A percentile compares a stretch with the other conserved stretches of the same genome.
Conservation (phyloP, 768 basidiomycete species). For the Mycena crocata region DNA sequence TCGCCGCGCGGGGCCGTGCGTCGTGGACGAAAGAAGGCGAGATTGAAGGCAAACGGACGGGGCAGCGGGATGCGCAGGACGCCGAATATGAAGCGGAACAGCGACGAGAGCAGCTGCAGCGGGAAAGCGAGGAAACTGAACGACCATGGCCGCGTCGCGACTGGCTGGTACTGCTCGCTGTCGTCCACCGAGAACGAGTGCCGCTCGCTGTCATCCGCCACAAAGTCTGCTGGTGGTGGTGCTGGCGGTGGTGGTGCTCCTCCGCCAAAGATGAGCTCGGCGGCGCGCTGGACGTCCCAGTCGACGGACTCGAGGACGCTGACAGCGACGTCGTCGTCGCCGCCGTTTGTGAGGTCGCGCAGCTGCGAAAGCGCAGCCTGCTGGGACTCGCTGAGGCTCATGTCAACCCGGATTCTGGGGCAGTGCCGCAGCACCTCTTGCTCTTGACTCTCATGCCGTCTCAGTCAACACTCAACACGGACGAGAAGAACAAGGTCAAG, state of each 20-base stretch:
- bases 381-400: conserved; percentile 29
- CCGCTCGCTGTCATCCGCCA: no score
- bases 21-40: conserved; percentile 54
- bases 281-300: conserved; percentile 79
- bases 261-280: conserved; percentile 67
- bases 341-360: conserved; percentile 67
- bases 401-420: neutral
- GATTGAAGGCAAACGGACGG: conserved; percentile 62
- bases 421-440: neutral
- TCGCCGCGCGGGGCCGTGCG: conserved; percentile 51
- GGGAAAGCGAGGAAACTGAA: conserved; percentile 62
- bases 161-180: conserved; percentile 34
- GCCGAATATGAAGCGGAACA: conserved; percentile 75
- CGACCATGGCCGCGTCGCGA: conserved; percentile 42
- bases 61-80: conserved; percentile 78
- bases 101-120: conserved; percentile 64
- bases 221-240: neutral
- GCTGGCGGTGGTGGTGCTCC: conserved; percentile 26
- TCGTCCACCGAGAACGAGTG: conserved; percentile 25
- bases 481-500: conserved; percentile 86
- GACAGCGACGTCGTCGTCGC: conserved; percentile 72
- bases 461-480: conserved; percentile 73
- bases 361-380: conserved; percentile 28
- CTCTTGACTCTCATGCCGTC: conserved; percentile 68
- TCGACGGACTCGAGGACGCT: conserved; percentile 68